These are phyloP conservation scores for Metschnikowia cubensis DNA, from an alignment of 805 yeast genomes.

Conservation along the genomic window DNA sequence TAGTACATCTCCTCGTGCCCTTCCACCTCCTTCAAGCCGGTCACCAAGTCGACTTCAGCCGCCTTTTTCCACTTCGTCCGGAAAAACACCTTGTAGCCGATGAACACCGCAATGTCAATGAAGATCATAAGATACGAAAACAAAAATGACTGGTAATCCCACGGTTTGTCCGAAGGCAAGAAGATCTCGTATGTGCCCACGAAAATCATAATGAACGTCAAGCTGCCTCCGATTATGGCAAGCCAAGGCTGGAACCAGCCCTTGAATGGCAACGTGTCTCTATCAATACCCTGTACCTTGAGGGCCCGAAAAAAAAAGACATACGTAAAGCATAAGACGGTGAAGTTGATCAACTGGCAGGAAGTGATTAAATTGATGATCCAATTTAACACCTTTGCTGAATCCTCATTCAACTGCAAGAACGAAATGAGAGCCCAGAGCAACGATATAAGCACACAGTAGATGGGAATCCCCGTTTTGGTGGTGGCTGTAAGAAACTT, in stretches of 20 bases:
- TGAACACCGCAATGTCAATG: conserved; percentile 14
- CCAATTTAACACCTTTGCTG: conserved; percentile 29
- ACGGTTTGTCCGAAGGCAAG: conserved; percentile 11
- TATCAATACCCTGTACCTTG: conserved; percentile 19
- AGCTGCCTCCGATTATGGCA: conserved; percentile 22
- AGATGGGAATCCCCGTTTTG: conserved; percentile 45
- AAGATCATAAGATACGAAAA: conserved; percentile 19
- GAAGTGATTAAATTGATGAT: conserved; percentile 32
- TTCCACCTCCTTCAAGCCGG: conserved; percentile 38
- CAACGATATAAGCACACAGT: conserved; percentile 39
- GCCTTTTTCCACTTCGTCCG: conserved; percentile 17
- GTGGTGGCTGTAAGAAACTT: conserved; percentile 53
- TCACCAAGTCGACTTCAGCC: conserved; percentile 20
- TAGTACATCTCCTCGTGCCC: conserved; percentile 32
- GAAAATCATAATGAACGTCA: conserved; percentile 16
- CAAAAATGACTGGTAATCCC: conserved; percentile 15
- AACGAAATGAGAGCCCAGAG: conserved; percentile 62
- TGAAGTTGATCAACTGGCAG: conserved; percentile 25
- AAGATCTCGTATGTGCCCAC: conserved; percentile 17
- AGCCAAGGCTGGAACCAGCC: conserved; percentile 22
- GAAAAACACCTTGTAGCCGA: conserved; percentile 13
- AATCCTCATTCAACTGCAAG: conserved; percentile 46
- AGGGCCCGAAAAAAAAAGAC: conserved; percentile 17
- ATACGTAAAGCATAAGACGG: conserved; percentile 23
- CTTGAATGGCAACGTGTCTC: conserved; percentile 14